phyloP scores from a whole-genome alignment of 2,329 filamentous ascomycete genomes.

The Magnaporthiopsis incrustans region DNA sequence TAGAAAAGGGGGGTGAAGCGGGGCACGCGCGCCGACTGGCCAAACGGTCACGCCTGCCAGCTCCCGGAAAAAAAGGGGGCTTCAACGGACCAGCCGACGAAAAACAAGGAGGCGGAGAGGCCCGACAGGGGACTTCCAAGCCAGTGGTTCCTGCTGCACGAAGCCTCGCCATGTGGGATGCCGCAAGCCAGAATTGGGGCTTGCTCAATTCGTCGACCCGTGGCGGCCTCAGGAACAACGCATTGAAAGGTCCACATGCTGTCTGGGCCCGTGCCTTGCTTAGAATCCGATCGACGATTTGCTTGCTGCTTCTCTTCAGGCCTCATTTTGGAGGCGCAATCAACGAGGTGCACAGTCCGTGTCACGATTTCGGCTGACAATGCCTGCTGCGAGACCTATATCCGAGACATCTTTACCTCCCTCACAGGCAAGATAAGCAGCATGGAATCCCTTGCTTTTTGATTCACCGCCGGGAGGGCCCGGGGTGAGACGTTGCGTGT shows the following conservation, averaged over 20 bases:
- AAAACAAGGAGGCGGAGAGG: neutral
- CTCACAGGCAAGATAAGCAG: neutral
- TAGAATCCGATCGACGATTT: neutral
- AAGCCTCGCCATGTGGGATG: neutral
- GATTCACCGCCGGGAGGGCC: neutral
- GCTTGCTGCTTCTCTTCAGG: neutral
- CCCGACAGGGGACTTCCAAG: neutral
- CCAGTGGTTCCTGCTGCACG: neutral
- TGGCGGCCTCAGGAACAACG: too few relatives aligned
- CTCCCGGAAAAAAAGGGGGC: neutral
- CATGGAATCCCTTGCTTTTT: neutral
- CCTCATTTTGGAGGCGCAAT: neutral
- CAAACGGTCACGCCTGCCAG: neutral
- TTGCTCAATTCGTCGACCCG: too few relatives aligned
- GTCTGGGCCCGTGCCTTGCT: neutral
- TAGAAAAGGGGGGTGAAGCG: neutral
- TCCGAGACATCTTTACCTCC: neutral
- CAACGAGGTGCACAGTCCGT: too few relatives aligned
- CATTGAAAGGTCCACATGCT: too few relatives aligned
- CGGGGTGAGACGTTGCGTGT: neutral
- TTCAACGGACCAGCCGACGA: neutral
- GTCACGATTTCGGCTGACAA: neutral
- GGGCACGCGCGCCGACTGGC: neutral
- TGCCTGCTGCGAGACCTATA: neutral
- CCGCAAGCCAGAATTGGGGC: too few relatives aligned